These are phyloP conservation scores for Fomitopsis betulina DNA, from an alignment of 1,284 basidiomycete genomes.

Conservation along the genomic window DNA sequence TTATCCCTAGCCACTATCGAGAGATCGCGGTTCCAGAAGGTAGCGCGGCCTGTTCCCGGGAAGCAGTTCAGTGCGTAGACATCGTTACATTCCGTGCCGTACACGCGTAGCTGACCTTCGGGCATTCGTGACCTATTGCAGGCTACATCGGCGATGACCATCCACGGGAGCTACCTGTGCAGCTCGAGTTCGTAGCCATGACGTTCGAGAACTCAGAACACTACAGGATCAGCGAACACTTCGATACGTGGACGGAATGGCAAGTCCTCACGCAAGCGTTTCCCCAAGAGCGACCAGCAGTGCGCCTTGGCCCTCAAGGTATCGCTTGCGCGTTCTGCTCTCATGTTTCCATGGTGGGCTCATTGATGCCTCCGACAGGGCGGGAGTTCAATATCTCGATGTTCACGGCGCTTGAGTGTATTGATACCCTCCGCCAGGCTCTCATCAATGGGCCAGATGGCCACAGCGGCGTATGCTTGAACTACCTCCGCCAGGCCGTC, in stretches of 20 bases:
- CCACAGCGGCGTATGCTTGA: constrained; percentile 23
- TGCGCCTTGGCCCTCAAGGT: constrained; percentile 25
- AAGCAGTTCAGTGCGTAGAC: background rate
- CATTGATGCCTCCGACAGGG: background rate
- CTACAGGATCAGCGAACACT: constrained; percentile 10
- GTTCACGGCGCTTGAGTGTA: constrained; percentile 35
- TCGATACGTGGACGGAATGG: background rate
- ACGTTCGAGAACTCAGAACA: constrained; percentile 20
- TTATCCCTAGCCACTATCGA: background rate
- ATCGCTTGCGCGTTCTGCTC: background rate
- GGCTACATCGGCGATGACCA: constrained; percentile 1
- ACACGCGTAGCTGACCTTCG: background rate
- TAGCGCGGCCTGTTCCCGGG: background rate
- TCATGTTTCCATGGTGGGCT: too few species aligned
- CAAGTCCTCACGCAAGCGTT: background rate
- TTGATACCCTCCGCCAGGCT: constrained; percentile 26
- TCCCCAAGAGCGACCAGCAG: constrained; percentile 5
- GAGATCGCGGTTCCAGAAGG: background rate
- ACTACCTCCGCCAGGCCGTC: constrained; percentile 16
- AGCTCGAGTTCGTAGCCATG: constrained; percentile 12
- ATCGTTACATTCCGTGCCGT: background rate
- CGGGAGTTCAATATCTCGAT: constrained; percentile 26
- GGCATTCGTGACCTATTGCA: background rate
- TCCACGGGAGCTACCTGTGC: constrained; percentile 1
- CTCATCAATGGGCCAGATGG: constrained; percentile 16